Base-by-base conservation (phyloP, 2,329 filamentous ascomycete species). In the Neocucurbitaria cava region DNA sequence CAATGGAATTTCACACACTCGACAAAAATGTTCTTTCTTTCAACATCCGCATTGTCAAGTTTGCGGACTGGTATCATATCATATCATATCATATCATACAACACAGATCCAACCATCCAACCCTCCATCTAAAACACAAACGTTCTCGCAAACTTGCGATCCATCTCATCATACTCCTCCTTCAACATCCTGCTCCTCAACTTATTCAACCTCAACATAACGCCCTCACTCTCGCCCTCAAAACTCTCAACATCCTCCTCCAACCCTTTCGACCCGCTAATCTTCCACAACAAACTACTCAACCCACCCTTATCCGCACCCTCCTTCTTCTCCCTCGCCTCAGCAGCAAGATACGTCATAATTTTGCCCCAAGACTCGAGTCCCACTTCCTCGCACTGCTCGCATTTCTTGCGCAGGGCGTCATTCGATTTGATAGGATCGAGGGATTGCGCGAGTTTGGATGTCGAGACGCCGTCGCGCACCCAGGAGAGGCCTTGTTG, bases 401-500 rank as follows among this genome's bases (percentile, higher is more conserved):
- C 85, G 71, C 93, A 96, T 35, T 85, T 87, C 58, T 84, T 82
- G 62, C 79, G 82, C 4, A 82, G 81, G 5, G 72, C 74, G 38
- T 49, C 66, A 54, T 58, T 69, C 70, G 66, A 8, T 77, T 76
- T 52, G 36, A 74, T 68, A 8, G 55, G 62, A 82, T 84, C 38
- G 87, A 81, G 66, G 87, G 57, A 64, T 44, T 74, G 70, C 9
- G 69, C 87, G 56, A 87, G 82, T 75, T 93, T 92, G 2, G 92
- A 89, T 1, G 90, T 79, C 0, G 71, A 73, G 1, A 96, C 91
- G 23, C 89, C 92, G 59, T 96, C 91, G 50, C 92, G 86, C 0
- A 94, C 96, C 94, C 94, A 98, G 5, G 87, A 87, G 1, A 97
- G 81, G 0, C 92, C 94, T 56, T 89, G 88, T 46, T 81, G 79